Evolutionary conservation across 495 filamentous ascomycete genomes (phyloP).

Genomic region (Penicillium daleae): DNA sequence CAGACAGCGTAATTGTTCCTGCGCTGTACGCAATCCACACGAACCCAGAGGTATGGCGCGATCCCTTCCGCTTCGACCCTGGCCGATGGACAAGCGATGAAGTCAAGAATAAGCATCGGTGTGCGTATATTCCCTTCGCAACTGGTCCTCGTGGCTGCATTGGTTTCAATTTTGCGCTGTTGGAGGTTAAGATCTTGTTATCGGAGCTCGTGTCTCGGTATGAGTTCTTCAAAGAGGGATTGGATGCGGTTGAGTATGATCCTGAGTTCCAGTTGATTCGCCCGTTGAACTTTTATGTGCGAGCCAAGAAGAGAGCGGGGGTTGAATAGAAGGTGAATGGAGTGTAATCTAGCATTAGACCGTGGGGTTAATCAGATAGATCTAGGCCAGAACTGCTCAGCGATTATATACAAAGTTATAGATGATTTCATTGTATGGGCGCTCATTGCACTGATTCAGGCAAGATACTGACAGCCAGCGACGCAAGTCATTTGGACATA

Average conservation of each 20-base stretch:
- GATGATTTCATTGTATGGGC: neutral
- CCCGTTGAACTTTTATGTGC: constrained; percentile 57
- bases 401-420: neutral
- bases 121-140: constrained; percentile 56
- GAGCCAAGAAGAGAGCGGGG: constrained; percentile 34
- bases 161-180: constrained; percentile 62
- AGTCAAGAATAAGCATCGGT: constrained; percentile 46
- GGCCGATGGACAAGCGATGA: constrained; percentile 56
- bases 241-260: constrained; percentile 56
- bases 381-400: too few relatives aligned
- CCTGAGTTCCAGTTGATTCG: constrained; percentile 57
- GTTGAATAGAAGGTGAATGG: neutral
- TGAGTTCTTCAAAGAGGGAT: constrained; percentile 46
- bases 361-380: neutral
- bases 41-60: constrained; percentile 54
- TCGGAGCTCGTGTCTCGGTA: constrained; percentile 56
- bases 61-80: constrained; percentile 57
- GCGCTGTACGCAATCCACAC: constrained; percentile 55
- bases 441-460: too few relatives aligned
- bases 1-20: constrained; percentile 48
- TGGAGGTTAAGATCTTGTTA: constrained; percentile 58
- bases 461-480: too few relatives aligned
- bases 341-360: neutral
- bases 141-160: constrained; percentile 55
- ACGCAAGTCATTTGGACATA: neutral